These are phyloP conservation scores for Schrenkiella parvula DNA, from an alignment of 345 rosid genomes.

Conservation along the genomic window DNA sequence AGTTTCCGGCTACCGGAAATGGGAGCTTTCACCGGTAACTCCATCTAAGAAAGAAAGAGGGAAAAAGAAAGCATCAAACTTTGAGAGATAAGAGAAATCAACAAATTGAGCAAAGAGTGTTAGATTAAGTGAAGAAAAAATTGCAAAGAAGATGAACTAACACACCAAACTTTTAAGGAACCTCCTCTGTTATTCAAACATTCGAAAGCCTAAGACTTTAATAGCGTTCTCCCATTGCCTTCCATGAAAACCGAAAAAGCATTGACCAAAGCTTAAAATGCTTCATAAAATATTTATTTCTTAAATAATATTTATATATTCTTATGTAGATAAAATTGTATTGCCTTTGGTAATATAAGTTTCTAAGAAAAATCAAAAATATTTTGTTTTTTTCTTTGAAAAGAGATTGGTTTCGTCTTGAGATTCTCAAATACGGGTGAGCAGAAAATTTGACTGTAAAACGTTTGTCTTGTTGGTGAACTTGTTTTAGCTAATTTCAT, in stretches of 20 bases:
- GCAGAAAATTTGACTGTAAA: constrained; percentile 31
- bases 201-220: constrained; percentile 16
- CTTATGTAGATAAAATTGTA: neutral
- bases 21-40: constrained; percentile 56
- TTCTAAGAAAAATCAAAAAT: neutral
- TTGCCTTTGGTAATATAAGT: neutral
- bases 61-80: constrained; percentile 12
- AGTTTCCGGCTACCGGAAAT: constrained; percentile 35
- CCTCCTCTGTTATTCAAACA: constrained; percentile 8
- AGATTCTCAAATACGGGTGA: constrained; percentile 22
- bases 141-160: constrained; percentile 65
- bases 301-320: neutral
- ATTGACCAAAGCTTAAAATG: constrained; percentile 12
- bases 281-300: neutral
- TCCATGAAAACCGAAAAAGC: constrained; percentile 16
- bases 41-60: constrained; percentile 43
- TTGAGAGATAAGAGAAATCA: constrained; percentile 27
- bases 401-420: constrained; percentile 11
- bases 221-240: constrained; percentile 14
- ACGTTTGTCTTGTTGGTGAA: constrained; percentile 31
- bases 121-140: constrained; percentile 35
- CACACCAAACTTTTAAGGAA: constrained; percentile 54
- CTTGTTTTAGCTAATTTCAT: constrained; percentile 31
- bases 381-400: neutral
- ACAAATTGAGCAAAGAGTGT: constrained; percentile 15